Evolutionary conservation across 2,329 filamentous ascomycete species (phyloP).

Genomic region (Aotearoamyces nothofagi): DNA sequence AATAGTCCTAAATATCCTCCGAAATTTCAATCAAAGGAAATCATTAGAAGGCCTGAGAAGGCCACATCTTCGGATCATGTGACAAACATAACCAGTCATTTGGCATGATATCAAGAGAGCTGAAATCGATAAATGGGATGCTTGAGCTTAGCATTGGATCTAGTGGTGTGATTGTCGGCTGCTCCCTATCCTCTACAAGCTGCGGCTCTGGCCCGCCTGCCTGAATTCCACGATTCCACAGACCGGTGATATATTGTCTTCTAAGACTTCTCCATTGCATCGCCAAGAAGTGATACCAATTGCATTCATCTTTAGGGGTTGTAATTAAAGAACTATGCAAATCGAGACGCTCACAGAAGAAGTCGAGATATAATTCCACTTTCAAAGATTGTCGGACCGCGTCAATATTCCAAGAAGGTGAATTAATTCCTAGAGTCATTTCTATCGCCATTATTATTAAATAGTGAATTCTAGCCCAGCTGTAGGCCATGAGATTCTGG

Average conservation of each 20-base stretch:
- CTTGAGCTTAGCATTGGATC: not conserved
- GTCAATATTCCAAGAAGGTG: slow-evolving; percentile 3
- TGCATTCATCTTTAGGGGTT: slow-evolving; percentile 1
- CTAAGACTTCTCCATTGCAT: slow-evolving; percentile 1
- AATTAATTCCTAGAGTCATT: slow-evolving; percentile 3
- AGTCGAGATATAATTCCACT: slow-evolving; percentile 4
- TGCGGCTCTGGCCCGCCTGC: slow-evolving; percentile 1
- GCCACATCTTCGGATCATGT: slow-evolving; percentile 1
- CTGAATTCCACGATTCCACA: not conserved
- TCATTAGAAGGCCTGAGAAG: not conserved
- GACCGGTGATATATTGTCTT: slow-evolving; percentile 3
- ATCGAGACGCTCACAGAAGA: slow-evolving; percentile 2
- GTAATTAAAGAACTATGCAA: not conserved
- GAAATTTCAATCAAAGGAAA: no score
- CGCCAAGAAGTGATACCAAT: slow-evolving; percentile 3
- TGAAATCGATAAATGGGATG: slow-evolving; percentile 1
- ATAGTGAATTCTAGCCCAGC: slow-evolving; percentile 4
- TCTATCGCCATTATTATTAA: slow-evolving; percentile 3
- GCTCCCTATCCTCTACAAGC: no score
- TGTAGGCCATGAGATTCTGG: slow-evolving; percentile 3
- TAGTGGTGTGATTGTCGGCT: not conserved
- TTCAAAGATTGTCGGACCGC: slow-evolving; percentile 2
- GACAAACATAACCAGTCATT: slow-evolving; percentile 4
- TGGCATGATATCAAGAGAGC: slow-evolving; percentile 3
- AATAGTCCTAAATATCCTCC: no score